Percentiles rank a stretch among this genome's conserved stretches.
These are phyloP conservation scores for Puccinia polysora DNA, from an alignment of 1,284 basidiomycete genomes.

Conservation along the genomic window DNA sequence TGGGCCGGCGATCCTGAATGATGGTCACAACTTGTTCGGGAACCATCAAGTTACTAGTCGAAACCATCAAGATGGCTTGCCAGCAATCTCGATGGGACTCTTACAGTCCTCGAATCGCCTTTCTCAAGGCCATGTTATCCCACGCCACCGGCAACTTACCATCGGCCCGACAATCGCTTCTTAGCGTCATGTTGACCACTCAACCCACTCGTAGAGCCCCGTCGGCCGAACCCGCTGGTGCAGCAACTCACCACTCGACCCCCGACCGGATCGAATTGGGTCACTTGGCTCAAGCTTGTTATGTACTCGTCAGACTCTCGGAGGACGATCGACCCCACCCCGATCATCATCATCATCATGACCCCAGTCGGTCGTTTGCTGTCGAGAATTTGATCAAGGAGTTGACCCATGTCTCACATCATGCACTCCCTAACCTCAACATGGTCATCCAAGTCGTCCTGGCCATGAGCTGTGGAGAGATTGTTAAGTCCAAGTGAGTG, in stretches of 20 bases:
- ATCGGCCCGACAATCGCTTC: constrained; percentile 10
- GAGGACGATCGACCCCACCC: neutral
- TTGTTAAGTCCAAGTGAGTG: constrained; percentile 28
- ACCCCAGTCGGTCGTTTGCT: neutral
- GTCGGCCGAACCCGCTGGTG: neutral
- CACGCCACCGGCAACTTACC: constrained; percentile 17
- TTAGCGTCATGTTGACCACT: neutral
- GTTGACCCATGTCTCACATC: neutral
- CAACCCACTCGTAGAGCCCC: neutral
- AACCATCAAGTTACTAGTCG: neutral
- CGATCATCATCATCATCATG: too few relatives aligned
- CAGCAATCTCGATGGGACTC: neutral
- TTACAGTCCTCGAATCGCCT: constrained; percentile 3
- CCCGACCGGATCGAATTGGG: too few relatives aligned
- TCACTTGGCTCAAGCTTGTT: too few relatives aligned
- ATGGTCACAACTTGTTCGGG: neutral
- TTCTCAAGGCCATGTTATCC: constrained; percentile 33
- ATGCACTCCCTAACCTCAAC: neutral
- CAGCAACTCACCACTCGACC: neutral
- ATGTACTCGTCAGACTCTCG: neutral
- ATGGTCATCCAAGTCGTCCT: constrained; percentile 26
- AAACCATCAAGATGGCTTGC: neutral
- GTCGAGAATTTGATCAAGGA: constrained; percentile 4
- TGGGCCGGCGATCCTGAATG: neutral
- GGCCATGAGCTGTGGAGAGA: constrained; percentile 29